Base-by-base conservation (phyloP, 2,329 filamentous ascomycete genomes). In the Pseudogymnoascus sp. region DNA sequence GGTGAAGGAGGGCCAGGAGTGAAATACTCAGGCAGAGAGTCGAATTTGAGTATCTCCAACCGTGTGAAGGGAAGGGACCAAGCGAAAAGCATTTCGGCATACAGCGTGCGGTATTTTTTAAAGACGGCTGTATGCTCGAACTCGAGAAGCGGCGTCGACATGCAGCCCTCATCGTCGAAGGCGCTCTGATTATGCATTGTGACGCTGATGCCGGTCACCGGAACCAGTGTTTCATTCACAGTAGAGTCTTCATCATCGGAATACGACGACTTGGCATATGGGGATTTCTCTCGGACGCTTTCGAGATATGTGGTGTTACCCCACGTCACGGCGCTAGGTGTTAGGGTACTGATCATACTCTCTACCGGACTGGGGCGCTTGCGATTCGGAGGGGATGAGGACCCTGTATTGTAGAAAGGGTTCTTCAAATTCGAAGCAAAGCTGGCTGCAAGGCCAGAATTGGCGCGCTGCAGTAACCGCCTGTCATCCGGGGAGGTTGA, bases 21-120 rank as follows among this genome's bases (percentile, higher is more conserved):
- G 3, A 60, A 57, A 57, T 79, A 77, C 26, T 82, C 80, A 61
- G 81, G 81, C 39, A 88, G 74, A 3, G 83, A 79, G 64, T 87
- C 87, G 68, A 88, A 88, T 68, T 89, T 88, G 73, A 88, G 78
- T 29, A 89, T 81, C 69, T 89, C 86, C 1, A 88, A 78, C 15
- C 85, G 78, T 33, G 83, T 79, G 4, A 88, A 73, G 0, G 84
- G 84, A 61, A 85, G 80, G 1, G 79, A 77, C 86, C 86, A 88
- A 73, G 84, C 81, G 65, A 85, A 85, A 3, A 89, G 77, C 73
- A 88, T 80, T 71, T 87, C 84, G n/a, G 85, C 84, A 67, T 89
- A 89, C 0, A 81, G 79, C 63, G 83, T 81, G 36, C 86, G 81
- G 68, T 88, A 89, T 67, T 76, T 78, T n/a, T 79, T 77, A 65